Conservation (phyloP, 164 flowering plant genomes). For the Platanus orientalis region DNA sequence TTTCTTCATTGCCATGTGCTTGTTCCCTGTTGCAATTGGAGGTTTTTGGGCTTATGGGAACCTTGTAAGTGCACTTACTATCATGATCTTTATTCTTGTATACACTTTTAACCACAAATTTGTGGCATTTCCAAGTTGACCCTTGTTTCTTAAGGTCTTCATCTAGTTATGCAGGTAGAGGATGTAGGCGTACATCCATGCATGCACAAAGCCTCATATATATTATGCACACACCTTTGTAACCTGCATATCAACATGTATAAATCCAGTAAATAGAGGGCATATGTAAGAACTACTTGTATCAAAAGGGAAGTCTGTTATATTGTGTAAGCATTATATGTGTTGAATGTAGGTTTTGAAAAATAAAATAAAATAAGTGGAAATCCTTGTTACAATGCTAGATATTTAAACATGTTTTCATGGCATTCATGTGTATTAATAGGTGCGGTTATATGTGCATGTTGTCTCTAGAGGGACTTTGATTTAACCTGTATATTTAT, state of each 20-base stretch:
- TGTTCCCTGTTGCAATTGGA: constrained; percentile 93
- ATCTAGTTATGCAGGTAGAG: background rate
- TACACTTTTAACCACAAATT: no score
- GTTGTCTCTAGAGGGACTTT: background rate
- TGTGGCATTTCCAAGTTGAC: background rate
- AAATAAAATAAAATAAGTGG: background rate
- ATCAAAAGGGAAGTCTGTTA: no score
- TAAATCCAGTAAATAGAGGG: no score
- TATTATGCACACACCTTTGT: no score
- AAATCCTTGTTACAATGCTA: no score
- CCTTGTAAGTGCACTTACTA: constrained; percentile 36
- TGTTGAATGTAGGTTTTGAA: background rate
- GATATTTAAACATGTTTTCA: no score
- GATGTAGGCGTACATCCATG: background rate
- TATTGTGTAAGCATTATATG: no score
- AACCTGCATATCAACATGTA: no score
- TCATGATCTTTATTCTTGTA: background rate
- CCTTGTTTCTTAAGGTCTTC: background rate
- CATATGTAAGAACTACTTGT: no score
- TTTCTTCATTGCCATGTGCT: constrained; percentile 85
- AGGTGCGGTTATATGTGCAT: background rate
- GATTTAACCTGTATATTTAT: no score
- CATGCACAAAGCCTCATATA: no score
- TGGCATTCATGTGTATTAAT: no score
- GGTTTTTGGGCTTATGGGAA: constrained; percentile 98